Base-by-base conservation (phyloP, 2,329 filamentous ascomycete genomes). In the Falciphora oryzae region DNA sequence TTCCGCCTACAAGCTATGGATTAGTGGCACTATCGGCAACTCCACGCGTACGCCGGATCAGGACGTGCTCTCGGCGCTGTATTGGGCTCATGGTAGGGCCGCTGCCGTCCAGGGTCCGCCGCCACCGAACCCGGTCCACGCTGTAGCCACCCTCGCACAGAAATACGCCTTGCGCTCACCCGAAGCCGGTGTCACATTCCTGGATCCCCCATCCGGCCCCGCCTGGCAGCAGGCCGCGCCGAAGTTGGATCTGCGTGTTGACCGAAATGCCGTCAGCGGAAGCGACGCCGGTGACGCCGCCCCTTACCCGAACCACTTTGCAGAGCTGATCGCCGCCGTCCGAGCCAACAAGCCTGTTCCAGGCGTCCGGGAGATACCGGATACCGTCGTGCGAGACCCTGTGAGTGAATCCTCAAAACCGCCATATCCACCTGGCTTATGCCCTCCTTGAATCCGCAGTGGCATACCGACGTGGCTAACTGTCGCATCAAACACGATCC, bases 331-430 rank as follows among this genome's bases (percentile, higher is more conserved):
- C 64, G 89, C 92, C 71, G 84, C 96, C 64, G 91, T 97, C 64
- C 91, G 91, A 29, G 88, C 87, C 32, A 92, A 92, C 63, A 87
- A 92, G 70, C 89, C 91, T 0, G 89, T 97, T 58, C 92, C 93
- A 1, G 93, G 93, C 0, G 96, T 97, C 71, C 88, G 88, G 69
- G 86, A 96, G 68, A 94, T 97, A 63, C 92, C 93, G 5, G 85
- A 92, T 69, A 95, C 89, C 0, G 80, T 97, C 6, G 80, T 93
- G 27, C 82, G 87, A 64, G 89, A 89, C 5, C 85, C 91, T 66
- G 89, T 90, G 66, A 84, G 81, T 67, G 13, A 7, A 35, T 16
- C 59, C 18, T 18, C 11, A 3, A 18, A 44, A 44, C 38, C 38
- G 18, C 16, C 28, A 13, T 14, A n/a, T 22, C 6, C 6, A 7